Base-by-base conservation (phyloP, 345 rosid species). In the Noccaea bulbosa region DNA sequence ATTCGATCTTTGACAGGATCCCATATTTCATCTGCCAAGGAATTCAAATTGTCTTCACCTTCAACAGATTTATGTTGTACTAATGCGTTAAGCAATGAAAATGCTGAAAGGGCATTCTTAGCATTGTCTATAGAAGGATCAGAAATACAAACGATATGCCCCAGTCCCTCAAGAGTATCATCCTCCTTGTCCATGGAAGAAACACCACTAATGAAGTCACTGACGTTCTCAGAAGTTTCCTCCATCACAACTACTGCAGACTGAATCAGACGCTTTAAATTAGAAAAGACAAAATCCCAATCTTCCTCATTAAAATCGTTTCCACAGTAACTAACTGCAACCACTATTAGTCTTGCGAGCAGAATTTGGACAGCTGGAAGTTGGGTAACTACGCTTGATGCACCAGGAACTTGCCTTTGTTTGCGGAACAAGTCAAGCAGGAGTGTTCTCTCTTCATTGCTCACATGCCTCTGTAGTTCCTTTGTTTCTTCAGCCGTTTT, bases 181-280 rank as follows among this genome's bases (percentile, higher is more conserved):
- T 39, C 39, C 69, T 74, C 76, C 15, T 40, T 57, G 49, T 78
- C 77, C 51, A 43, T 75, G 72, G 81, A 76, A 70, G 81, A 69
- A 76, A 87, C 79, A 54, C 79, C 63, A 61, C 79, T 71, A 41
- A 86, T 68, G 62, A 70, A 65, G 72, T 87, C 88, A 59, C 83
- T 87, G 71, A 91, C 86, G 75, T 75, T 86, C 82, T 93, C 98
- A 50, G 91, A 78, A 51, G 81, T 80, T 73, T 93, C 96, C 83
- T 93, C 98, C 96, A 91, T 84, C 62, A 85, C 75, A 66, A 93
- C 92, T 67, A 93, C 97, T 27, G 85, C 93, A 53, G 94, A 86
- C 80, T 93, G 96, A 76, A 89, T 86, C 89, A 85, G 89, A 78
- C 84, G 62, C 79, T 83, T 91, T 70, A 81, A 62, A 40, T 80